phyloP scores from a whole-genome alignment of 441 rosid species.

The Adansonia gregorii region DNA sequence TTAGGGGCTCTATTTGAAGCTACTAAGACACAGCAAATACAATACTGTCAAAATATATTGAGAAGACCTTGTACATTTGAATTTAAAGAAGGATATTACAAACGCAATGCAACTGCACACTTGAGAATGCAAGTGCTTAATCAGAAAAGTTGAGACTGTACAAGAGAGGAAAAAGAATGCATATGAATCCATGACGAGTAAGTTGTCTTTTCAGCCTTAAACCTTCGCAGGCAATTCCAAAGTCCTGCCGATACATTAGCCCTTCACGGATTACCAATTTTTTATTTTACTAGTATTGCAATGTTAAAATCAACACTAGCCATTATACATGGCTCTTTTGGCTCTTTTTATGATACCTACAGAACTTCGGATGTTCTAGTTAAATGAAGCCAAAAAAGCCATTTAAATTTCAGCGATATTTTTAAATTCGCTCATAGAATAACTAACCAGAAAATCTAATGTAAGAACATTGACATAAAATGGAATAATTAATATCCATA shows the following conservation, averaged over 20 bases:
- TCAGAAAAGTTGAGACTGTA: neutral
- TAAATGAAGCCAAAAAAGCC: slow-evolving; percentile 4
- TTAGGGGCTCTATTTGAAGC: slow-evolving; percentile 38
- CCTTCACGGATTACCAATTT: neutral
- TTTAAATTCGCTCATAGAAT: neutral
- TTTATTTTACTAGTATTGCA: neutral
- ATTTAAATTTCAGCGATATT: neutral
- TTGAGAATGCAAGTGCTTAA: neutral
- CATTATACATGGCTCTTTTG: neutral
- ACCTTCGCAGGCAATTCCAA: slow-evolving; percentile 4
- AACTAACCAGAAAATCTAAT: slow-evolving; percentile 14
- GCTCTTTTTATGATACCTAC: slow-evolving; percentile 1
- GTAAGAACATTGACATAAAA: neutral
- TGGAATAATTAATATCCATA: neutral
- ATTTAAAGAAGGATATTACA: neutral
- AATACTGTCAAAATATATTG: neutral
- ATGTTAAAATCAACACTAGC: too few relatives aligned
- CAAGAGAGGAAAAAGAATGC: neutral
- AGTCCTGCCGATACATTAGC: neutral
- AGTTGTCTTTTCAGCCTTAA: slow-evolving; percentile 5
- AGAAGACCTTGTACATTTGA: neutral
- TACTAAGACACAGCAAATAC: slow-evolving; percentile 23
- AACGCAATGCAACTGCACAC: neutral
- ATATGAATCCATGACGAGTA: neutral
- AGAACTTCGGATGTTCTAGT: neutral